These are phyloP conservation scores for Plectosphaerella cucumerina DNA, from an alignment of 2,329 filamentous ascomycete species.

Conservation along the genomic window DNA sequence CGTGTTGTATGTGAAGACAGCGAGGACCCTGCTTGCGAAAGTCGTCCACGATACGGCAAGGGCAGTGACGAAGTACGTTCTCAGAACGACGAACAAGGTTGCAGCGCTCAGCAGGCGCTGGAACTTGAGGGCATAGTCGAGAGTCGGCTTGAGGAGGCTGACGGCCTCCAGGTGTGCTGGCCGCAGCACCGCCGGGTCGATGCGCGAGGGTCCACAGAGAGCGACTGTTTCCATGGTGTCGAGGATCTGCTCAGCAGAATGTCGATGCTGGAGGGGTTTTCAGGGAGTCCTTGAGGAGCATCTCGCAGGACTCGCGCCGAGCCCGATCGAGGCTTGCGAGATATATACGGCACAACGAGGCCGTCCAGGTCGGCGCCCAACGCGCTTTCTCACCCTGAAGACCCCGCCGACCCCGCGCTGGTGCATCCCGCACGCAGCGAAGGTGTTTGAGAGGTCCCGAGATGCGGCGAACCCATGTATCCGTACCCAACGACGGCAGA, in stretches of 20 bases:
- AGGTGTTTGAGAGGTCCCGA: neutral
- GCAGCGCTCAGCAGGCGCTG: constrained; percentile 27
- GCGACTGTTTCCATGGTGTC: neutral
- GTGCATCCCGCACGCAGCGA: neutral
- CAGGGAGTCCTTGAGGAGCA: too few species aligned
- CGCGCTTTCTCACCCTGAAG: neutral
- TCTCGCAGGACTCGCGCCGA: too few species aligned
- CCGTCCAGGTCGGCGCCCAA: neutral
- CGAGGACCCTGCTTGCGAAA: constrained; percentile 22
- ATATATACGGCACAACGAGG: neutral
- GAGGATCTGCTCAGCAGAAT: neutral
- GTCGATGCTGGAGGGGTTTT: neutral
- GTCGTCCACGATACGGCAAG: constrained; percentile 21
- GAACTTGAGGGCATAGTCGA: constrained; percentile 27
- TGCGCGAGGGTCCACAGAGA: neutral
- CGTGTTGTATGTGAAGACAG: constrained; percentile 21
- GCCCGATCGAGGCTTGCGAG: neutral
- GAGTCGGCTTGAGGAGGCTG: constrained; percentile 25
- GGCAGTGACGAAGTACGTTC: constrained; percentile 23
- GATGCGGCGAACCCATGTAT: neutral
- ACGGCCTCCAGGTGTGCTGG: constrained; percentile 25
- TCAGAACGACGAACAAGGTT: constrained; percentile 25
- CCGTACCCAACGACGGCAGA: too few species aligned
- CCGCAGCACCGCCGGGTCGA: constrained; percentile 15
- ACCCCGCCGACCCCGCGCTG: neutral